phyloP scores from a whole-genome alignment of 495 filamentous ascomycete genomes.

The Lophiotrema nucula region DNA sequence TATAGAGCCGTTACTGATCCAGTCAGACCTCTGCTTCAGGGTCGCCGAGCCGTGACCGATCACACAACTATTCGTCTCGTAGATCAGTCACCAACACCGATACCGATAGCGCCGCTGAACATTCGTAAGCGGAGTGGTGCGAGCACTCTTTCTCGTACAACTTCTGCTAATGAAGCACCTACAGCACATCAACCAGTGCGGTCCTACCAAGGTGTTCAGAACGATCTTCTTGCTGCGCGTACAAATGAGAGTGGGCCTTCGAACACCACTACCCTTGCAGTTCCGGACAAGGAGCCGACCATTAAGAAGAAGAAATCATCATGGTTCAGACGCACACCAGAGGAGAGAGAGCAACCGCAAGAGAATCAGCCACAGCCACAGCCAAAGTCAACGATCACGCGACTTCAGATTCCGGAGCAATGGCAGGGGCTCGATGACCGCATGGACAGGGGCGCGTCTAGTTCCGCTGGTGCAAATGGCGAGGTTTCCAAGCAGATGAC shows the following conservation, averaged over 20 bases:
- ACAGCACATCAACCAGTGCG: not conserved
- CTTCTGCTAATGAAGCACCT: constrained; percentile 12
- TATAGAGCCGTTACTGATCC: constrained; percentile 43
- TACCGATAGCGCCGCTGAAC: constrained; percentile 42
- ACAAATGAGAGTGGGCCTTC: not conserved
- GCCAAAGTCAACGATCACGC: constrained; percentile 2
- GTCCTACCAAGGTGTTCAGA: constrained; percentile 14
- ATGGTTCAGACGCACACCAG: constrained; percentile 38
- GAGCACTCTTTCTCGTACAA: constrained; percentile 18
- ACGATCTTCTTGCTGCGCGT: constrained; percentile 10
- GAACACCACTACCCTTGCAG: not conserved
- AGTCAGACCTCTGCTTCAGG: constrained; percentile 27
- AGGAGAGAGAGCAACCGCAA: constrained; percentile 22
- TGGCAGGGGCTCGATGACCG: constrained; percentile 37
- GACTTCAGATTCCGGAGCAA: constrained; percentile 27
- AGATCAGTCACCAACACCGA: constrained; percentile 35
- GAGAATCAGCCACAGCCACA: constrained; percentile 19
- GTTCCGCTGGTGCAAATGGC: not conserved
- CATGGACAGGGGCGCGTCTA: constrained; percentile 4
- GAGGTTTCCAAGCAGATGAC: constrained; percentile 11
- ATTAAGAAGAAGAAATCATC: constrained; percentile 41
- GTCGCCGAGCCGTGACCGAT: constrained; percentile 25
- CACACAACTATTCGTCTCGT: constrained; percentile 41
- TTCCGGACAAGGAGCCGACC: constrained; percentile 21
- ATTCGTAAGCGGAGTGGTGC: constrained; percentile 43